Base-by-base conservation (phyloP, 345 rosid genomes). In the Pistacia atlantica region DNA sequence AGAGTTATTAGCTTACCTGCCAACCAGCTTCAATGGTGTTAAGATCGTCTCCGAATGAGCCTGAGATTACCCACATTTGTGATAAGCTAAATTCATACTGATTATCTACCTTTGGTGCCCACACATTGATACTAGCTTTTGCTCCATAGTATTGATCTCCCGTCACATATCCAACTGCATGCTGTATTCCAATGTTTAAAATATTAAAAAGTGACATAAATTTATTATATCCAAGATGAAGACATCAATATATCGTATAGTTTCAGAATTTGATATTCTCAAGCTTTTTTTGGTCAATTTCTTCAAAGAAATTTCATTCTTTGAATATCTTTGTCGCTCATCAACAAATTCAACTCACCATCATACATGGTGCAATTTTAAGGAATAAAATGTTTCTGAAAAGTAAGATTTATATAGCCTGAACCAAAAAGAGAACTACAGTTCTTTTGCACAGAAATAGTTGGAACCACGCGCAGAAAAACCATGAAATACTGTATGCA, bases 1-100 rank as follows among this genome's bases (percentile, higher is more conserved):
- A 20, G 17, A 49, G 16, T 38, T 16, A 69, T 35, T 59, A 11
- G 70, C 46, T 25, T 85, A 88, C 99, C 90, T 96, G 99, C 99
- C 99, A 96, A 54, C 99, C 99, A 74, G 99, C 97, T 88, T 96
- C 99, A 62, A 96, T 96, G 75, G 99, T 96, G 82, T 96, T 96
- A 58, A 96, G 98, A 81, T 96, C 99, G 57, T 91, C 81, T 0
- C 92, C 92, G 55, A 96, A 96, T 0, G 98, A 92, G 57, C 99
- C 99, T 22, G 99, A 93, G 62, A 96, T 92, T 78, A 96, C 90
- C 99, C 99, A 96, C 83, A 96, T 69, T 45, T 96, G 99, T 11
- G 99, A 96, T 75, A 96, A 78, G 85, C 98, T 94, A 81, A 96
- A 96, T 75, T 96, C 99, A 71, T 90, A 86, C 72, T 86, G 93